Percentiles rank a stretch among this genome's conserved stretches.
Evolutionary conservation across 2,329 filamentous ascomycete genomes (phyloP).

Genomic region (Plectosphaerella cucumerina): DNA sequence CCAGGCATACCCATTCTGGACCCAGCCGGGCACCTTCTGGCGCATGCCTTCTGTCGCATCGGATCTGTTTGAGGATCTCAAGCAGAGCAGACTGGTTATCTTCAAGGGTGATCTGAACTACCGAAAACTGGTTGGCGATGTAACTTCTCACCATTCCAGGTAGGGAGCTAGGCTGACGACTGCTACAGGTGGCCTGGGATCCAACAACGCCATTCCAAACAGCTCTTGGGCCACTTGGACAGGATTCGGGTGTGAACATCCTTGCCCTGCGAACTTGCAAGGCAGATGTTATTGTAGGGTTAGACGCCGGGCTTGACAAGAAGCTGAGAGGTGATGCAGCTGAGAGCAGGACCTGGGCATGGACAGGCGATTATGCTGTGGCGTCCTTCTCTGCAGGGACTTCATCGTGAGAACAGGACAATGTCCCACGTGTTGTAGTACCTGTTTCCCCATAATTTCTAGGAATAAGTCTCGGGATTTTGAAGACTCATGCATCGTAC

Average conservation of each 20-base stretch:
- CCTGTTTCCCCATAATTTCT: no score
- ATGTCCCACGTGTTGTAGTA: no score
- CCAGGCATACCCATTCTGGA: conserved; percentile 88
- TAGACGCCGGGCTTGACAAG: conserved; percentile 79
- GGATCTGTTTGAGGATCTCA: conserved; percentile 69
- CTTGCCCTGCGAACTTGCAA: conserved; percentile 87
- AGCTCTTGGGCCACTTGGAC: conserved; percentile 59
- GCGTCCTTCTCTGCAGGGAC: no score
- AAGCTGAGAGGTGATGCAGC: conserved; percentile 48
- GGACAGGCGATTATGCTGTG: no score
- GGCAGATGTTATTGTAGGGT: conserved; percentile 87
- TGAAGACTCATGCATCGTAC: no score
- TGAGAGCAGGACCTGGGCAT: no score
- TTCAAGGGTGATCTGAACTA: conserved; percentile 99
- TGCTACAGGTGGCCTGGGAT: no score
- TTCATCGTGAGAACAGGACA: no score
- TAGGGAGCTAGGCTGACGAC: no score
- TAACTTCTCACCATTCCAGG: conserved; percentile 38
- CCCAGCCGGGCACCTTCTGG: conserved; percentile 82
- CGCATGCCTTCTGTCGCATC: conserved; percentile 68
- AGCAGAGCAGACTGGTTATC: conserved; percentile 78
- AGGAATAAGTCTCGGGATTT: no score
- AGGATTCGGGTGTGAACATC: conserved; percentile 52
- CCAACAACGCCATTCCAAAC: conserved; percentile 34
- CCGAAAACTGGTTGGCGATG: conserved; percentile 84